These are phyloP conservation scores for Crotalaria pallida DNA, from an alignment of 306 rosid species.

Conservation along the genomic window DNA sequence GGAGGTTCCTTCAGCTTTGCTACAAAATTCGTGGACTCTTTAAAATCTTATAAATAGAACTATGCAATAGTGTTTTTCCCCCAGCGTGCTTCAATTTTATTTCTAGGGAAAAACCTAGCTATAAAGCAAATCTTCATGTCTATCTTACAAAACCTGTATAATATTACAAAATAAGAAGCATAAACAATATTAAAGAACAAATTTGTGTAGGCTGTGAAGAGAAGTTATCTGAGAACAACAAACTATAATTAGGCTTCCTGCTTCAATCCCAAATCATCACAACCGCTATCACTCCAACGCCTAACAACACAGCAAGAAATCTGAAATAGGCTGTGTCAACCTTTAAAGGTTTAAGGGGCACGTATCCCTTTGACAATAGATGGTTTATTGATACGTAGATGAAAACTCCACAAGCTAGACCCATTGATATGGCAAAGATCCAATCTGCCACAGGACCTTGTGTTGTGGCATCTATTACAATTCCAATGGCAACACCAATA, in stretches of 20 bases:
- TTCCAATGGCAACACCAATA: constrained; percentile 67
- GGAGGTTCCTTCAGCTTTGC: too few species aligned
- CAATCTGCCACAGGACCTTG: constrained; percentile 67
- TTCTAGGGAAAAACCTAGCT: not conserved
- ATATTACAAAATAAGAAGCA: not conserved
- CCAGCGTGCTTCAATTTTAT: too few species aligned
- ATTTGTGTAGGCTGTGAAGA: not conserved
- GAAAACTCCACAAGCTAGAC: constrained; percentile 81
- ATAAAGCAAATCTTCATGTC: not conserved
- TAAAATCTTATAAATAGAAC: too few species aligned
- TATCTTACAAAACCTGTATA: not conserved
- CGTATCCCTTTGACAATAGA: constrained; percentile 58
- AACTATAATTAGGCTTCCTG: not conserved
- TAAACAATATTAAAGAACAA: not conserved
- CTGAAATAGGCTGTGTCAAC: constrained; percentile 40
- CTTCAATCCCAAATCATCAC: constrained; percentile 78
- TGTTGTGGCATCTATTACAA: constrained; percentile 64
- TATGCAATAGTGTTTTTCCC: too few species aligned
- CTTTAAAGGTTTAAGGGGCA: constrained; percentile 28
- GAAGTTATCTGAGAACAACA: not conserved
- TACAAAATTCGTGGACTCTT: too few species aligned
- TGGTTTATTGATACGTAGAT: constrained; percentile 72
- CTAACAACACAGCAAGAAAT: constrained; percentile 58
- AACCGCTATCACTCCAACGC: constrained; percentile 65
- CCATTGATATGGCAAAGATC: constrained; percentile 74